Evolutionary conservation across 1,284 basidiomycete genomes (phyloP), one percentile per base, ranked within the genome.

Genomic region (Cutaneotrichosporon sp.): DNA sequence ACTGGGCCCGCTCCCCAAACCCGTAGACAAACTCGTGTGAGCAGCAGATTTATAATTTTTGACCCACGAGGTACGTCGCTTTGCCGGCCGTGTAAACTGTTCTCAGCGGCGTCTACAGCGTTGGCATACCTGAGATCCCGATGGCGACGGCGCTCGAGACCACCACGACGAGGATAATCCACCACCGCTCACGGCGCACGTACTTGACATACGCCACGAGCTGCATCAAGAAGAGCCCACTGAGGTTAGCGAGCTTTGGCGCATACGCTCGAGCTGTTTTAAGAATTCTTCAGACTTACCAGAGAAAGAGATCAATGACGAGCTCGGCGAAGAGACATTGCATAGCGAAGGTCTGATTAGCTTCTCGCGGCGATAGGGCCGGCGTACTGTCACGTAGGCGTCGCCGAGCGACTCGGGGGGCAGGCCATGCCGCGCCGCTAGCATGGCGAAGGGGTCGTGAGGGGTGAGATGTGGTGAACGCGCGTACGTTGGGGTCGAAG

Each of bases 151-250:
- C 4, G n/a, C 21, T 38, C 8, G 22, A 17, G 4, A n/a, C 12
- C 2, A 38, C 15, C 8, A 47, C 46, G 22, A 47, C 20, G 22
- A 21, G 4, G 12, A 23, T 9, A 21, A 47, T 30, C 46, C 46
- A 47, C 35, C 35, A 18, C 35, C 7, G 8, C 17, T 47, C 46
- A 8, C 35, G 30, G 1, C 22, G 22, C 20, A 35, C 22, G 22
- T 26, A 37, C 46, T 38, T 34, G 45, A 38, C 55, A 51, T 66
- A 66, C 26, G 39, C 20, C 33, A 48, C 26, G 15, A 61, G 39
- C 54, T 63, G 59, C 54, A 67, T 56, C 15, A 48, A 34, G 21
- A 61, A 60, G n/a, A 67, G 40, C 36, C 62, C 63, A 13, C 65
- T 58, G 34, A 35, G 3, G 34, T 46, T 10, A 46, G 30, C 21